Base-by-base conservation (phyloP, 176 grass and related monocot species). In the Musa schizocarpa region DNA sequence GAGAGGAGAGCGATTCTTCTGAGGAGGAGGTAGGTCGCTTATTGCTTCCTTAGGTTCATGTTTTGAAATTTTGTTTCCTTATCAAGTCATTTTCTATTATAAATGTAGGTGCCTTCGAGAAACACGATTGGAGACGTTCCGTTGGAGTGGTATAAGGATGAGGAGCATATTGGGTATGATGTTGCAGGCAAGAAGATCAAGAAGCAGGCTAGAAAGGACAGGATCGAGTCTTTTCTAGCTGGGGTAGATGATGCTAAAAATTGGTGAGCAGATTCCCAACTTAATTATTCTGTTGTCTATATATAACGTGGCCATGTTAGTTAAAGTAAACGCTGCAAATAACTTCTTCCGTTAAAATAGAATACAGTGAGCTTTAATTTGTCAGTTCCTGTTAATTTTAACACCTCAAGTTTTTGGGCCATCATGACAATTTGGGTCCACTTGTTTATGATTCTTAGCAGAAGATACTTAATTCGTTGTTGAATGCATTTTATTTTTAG, bases 121-220 rank as follows among this genome's bases (percentile, higher is more conserved):
- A 99, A 99, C 67, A 99, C 95, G 0, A 78, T 99, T 19, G 95
- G 95, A 1, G 86, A 88, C 9, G 88, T 99, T 76, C 95, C 90
- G 9, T 53, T 94, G 0, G 76, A 82, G 54, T 99, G 95, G 95
- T 92, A 99, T 77, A 94, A 89, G 82, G 68, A 89, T 55, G 95
- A 99, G 74, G 88, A 94, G 55, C 95, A 99, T 78, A 83, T 99
- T 43, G 95, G 95, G 27, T 99, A 94, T 70, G 90, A 94, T 50
- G 84, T 89, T 29, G 13, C 77, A 0, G 90, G 81, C 13, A 87
- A 77, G 78, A 99, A 94, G 81, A 94, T 99, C 62, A 94, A 86
- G 76, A 99, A 94, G 61, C 90, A 88, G 16, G 82, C 83, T 52
- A 94, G 95, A 69, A 88, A 88, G 81, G 95, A 86, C 24, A 88